Base-by-base conservation (phyloP, 2,329 filamentous ascomycete species). In the Alternaria tenuissima region DNA sequence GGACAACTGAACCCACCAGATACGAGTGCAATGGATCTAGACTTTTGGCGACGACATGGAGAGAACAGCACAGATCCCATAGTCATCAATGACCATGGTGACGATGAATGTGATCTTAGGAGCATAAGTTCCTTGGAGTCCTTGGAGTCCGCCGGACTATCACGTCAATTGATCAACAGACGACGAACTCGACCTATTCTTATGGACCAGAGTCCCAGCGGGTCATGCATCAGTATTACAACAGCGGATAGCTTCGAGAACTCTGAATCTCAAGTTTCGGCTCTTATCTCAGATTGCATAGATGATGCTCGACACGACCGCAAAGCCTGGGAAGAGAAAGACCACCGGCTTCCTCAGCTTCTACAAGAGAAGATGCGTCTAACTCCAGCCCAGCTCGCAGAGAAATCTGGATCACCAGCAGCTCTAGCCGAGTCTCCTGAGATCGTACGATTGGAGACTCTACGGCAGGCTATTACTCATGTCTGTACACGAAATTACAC, bases 401-500 rank as follows among this genome's bases (percentile, higher is more conserved):
- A 52, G 34, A 34, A 0, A 38, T 3, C 34, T 38, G 24, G 7
- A 16, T 4, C 2, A 7, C 9, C 22, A 28, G 36, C 6, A 22
- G 7, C 34, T 22, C 47, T 11, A 24, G 18, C 28, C 1, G 7
- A 22, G 7, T 52, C 28, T 51, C 20, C 26, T 36, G 24, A 18
- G 34, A 24, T 14, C 34, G 49, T 11, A 41, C n/a, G 8, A 12
- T 20, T 22, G 6, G 14, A 34, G 4, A 51, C 46, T 46, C 24
- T 34, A 32, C 55, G 47, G 26, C 39, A 41, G 7, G 41, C 30
- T 32, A 30, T 51, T 18, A 39, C 43, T 39, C 7, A 42, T n/a
- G 24, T 22, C 18, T 64, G 64, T 6, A 62, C 56, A 20, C 49
- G 39, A 38, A 28, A 62, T 48, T 61, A 61, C 3, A 63, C 67